These are phyloP conservation scores for Leucaena leucocephala DNA, from an alignment of 306 rosid species.

Conservation along the genomic window DNA sequence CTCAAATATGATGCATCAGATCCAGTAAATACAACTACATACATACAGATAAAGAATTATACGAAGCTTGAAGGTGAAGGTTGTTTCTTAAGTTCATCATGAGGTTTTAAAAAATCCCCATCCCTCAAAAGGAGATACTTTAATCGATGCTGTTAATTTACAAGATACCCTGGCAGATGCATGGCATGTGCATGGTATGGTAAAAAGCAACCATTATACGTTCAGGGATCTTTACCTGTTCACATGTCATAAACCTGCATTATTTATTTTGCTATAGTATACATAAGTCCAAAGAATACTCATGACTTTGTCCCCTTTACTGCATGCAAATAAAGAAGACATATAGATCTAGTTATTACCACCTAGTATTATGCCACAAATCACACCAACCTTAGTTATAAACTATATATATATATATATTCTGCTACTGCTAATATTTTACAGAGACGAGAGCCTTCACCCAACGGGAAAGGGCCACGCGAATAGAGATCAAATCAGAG, in stretches of 20 bases:
- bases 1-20: constrained; percentile 14
- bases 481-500: neutral
- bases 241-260: constrained; percentile 18
- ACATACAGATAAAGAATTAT: neutral
- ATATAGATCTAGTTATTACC: constrained; percentile 13
- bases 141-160: constrained; percentile 36
- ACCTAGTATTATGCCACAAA: neutral
- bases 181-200: constrained; percentile 14
- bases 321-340: neutral
- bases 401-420: neutral
- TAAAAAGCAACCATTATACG: neutral
- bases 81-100: neutral
- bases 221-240: constrained; percentile 13
- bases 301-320: constrained; percentile 31
- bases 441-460: neutral
- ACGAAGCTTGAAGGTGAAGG: constrained; percentile 68
- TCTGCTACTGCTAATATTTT: neutral
- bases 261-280: constrained; percentile 13
- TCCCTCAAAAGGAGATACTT: constrained; percentile 35
- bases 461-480: constrained; percentile 15
- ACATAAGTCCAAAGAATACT: constrained; percentile 22
- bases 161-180: too few relatives aligned
- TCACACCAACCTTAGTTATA: neutral
- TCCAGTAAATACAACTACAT: constrained; percentile 15
- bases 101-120: constrained; percentile 11